Percentiles rank a stretch among this genome's conserved stretches.
These are phyloP conservation scores for Globisporangium polare DNA, from an alignment of 352 stramenopile genomes.

Conservation along the genomic window DNA sequence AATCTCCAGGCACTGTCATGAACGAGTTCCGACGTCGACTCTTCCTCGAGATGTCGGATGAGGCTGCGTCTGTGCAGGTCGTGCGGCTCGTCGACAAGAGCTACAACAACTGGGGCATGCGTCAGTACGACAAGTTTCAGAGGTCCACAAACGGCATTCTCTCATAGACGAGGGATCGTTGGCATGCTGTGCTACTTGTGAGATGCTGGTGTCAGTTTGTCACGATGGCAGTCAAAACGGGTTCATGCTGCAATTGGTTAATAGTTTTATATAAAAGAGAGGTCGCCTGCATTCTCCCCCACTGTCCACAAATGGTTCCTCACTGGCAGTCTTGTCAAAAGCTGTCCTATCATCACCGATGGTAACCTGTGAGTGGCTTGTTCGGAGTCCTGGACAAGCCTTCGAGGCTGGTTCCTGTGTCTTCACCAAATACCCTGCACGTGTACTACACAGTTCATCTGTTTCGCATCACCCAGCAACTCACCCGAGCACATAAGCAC, in stretches of 20 bases:
- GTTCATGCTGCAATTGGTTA: slow-evolving; percentile 8
- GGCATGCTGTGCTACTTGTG: neutral
- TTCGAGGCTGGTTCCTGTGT: neutral
- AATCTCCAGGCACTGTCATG: slow-evolving; percentile 22
- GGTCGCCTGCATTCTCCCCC: neutral
- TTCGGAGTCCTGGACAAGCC: neutral
- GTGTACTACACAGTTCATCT: neutral
- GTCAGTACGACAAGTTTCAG: slow-evolving; percentile 74
- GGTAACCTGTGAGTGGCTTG: neutral
- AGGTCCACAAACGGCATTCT: slow-evolving; percentile 63
- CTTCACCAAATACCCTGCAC: slow-evolving; percentile 4
- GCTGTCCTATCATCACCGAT: neutral
- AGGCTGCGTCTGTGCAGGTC: slow-evolving; percentile 20
- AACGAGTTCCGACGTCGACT: slow-evolving; percentile 25
- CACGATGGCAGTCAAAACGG: neutral
- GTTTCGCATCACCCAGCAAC: neutral
- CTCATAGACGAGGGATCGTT: slow-evolving; percentile 21
- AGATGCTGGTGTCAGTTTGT: neutral
- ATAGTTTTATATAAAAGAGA: slow-evolving; percentile 14
- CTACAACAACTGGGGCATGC: slow-evolving; percentile 65
- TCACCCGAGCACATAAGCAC: neutral
- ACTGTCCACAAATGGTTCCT: neutral
- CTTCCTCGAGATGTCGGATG: slow-evolving; percentile 28
- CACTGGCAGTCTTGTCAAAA: neutral
- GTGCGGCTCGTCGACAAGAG: slow-evolving; percentile 48